These are phyloP conservation scores for Ascochyta clinopodiicola DNA, from an alignment of 2,329 filamentous ascomycete species.

Conservation along the genomic window DNA sequence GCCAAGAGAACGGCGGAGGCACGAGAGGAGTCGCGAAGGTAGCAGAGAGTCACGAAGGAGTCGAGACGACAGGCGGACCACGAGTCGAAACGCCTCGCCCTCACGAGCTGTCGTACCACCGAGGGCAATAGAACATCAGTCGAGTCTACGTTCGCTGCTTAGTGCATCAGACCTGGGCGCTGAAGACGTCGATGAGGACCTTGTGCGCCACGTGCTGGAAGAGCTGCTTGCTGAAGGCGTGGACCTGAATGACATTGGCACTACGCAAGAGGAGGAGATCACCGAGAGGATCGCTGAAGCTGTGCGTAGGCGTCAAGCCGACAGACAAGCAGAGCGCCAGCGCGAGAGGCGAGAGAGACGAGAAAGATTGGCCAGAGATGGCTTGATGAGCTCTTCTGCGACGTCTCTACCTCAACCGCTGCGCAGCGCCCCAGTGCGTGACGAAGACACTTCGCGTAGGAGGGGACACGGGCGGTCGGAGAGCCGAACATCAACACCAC, in stretches of 20 bases:
- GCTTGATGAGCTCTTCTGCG: conserved; percentile 28
- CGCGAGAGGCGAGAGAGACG: conserved; percentile 49
- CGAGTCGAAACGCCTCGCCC: conserved; percentile 35
- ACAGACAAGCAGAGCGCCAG: conserved; percentile 64
- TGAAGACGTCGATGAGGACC: conserved; percentile 83
- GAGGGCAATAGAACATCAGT: conserved; percentile 83
- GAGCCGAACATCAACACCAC: conserved; percentile 44
- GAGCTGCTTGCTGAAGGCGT: conserved; percentile 88
- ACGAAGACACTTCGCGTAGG: conserved; percentile 40
- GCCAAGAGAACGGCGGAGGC: conserved; percentile 40
- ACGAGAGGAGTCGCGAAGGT: conserved; percentile 49
- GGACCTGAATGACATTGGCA: conserved; percentile 85
- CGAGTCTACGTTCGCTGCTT: conserved; percentile 83
- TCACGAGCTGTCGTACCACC: conserved; percentile 34
- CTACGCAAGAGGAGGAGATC: conserved; percentile 84
- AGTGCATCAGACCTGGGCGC: conserved; percentile 79
- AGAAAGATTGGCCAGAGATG: conserved; percentile 50
- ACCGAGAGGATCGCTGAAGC: conserved; percentile 90
- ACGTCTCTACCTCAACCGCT: conserved; percentile 33
- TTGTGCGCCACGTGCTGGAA: conserved; percentile 85
- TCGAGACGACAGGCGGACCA: conserved; percentile 32
- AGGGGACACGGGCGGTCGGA: conserved; percentile 44
- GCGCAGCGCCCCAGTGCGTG: conserved; percentile 37
- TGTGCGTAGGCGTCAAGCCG: conserved; percentile 77
- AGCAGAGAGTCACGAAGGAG: conserved; percentile 40